A percentile compares a stretch with the other conserved stretches of the same genome.
These are phyloP conservation scores for Trichoderma asperellum DNA, from an alignment of 2,329 filamentous ascomycete species.

Conservation along the genomic window DNA sequence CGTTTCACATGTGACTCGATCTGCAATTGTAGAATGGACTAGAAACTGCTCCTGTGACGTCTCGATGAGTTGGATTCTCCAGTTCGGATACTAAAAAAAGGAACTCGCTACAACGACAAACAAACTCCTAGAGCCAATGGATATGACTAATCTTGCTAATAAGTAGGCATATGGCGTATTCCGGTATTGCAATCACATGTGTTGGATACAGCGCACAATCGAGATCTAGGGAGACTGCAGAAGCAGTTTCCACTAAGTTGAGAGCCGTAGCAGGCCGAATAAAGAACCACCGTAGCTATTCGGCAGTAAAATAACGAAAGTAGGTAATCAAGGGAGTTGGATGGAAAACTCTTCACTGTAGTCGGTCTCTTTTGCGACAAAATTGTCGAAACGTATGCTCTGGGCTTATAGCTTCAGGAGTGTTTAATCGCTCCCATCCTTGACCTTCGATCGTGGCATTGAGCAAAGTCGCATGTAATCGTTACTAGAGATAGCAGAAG, in stretches of 20 bases:
- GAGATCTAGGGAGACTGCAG: conserved; percentile 40
- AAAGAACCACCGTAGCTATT: conserved; percentile 53
- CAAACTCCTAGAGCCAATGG: conserved; percentile 59
- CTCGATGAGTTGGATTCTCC: conserved; percentile 7
- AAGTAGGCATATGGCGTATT: conserved; percentile 58
- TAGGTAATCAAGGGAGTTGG: neutral
- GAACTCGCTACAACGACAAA: conserved; percentile 49
- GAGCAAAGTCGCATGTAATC: no score
- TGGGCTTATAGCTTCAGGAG: neutral
- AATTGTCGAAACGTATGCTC: neutral
- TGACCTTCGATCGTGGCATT: no score
- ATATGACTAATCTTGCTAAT: conserved; percentile 48
- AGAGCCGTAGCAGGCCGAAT: conserved; percentile 44
- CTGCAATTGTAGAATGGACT: conserved; percentile 9
- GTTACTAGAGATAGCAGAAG: no score
- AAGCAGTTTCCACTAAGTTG: conserved; percentile 31
- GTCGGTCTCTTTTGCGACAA: neutral
- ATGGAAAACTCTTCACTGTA: neutral
- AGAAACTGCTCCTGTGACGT: neutral
- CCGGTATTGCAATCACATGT: conserved; percentile 32
- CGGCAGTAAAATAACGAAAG: neutral
- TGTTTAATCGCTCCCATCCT: no score
- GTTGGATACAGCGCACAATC: conserved; percentile 31
- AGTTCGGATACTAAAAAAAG: conserved; percentile 31
- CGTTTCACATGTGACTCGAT: conserved; percentile 27